Evolutionary conservation across 768 basidiomycete genomes (phyloP).

Genomic region (Termitomyces sp.): DNA sequence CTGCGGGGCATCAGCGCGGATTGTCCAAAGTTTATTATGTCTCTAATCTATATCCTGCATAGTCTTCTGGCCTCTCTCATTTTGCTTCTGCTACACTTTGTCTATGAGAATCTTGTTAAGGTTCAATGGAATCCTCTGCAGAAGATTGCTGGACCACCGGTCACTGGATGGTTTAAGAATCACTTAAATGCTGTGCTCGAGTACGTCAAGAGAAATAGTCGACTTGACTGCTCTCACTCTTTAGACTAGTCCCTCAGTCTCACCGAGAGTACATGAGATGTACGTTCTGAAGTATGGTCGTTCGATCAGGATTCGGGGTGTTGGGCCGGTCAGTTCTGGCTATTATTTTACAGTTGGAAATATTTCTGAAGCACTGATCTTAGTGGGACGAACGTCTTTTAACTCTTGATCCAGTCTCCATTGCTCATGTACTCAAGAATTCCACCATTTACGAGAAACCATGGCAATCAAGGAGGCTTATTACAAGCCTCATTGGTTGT

Average conservation of each 20-base stretch:
- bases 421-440: slow-evolving; percentile 71
- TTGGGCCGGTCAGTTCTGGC: slow-evolving; percentile 50
- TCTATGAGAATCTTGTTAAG: slow-evolving; percentile 26
- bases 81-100: slow-evolving; percentile 16
- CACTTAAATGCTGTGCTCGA: slow-evolving; percentile 54
- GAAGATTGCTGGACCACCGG: slow-evolving; percentile 56
- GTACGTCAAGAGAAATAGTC: slow-evolving; percentile 30
- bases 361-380: neutral
- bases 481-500: slow-evolving; percentile 74
- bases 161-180: slow-evolving; percentile 39
- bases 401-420: slow-evolving; percentile 72
- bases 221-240: neutral
- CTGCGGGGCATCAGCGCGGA: neutral
- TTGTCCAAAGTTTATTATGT: slow-evolving; percentile 6
- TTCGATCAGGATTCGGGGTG: slow-evolving; percentile 61
- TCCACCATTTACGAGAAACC: slow-evolving; percentile 78
- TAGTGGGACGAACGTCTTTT: slow-evolving; percentile 79
- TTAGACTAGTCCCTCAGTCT: slow-evolving; percentile 38
- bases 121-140: slow-evolving; percentile 42
- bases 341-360: neutral
- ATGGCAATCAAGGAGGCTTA: slow-evolving; percentile 67
- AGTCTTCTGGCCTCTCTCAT: slow-evolving; percentile 1
- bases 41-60: slow-evolving; percentile 6
- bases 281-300: slow-evolving; percentile 60
- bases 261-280: slow-evolving; percentile 46